These are phyloP conservation scores for Hymenoscyphus scutula DNA, from an alignment of 2,329 filamentous ascomycete genomes.

Conservation along the genomic window DNA sequence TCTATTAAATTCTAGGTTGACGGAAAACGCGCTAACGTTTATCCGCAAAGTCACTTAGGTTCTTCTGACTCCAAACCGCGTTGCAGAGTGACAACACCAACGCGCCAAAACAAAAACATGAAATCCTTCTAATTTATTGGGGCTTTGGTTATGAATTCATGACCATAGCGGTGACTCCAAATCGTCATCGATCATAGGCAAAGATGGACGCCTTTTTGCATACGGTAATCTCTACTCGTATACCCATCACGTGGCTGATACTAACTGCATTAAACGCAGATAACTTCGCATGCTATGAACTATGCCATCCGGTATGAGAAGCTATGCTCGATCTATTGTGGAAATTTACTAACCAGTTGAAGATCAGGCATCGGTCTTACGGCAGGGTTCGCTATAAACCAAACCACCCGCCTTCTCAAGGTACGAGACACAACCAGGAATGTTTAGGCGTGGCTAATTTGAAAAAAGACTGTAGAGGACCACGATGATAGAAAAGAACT, in stretches of 20 bases:
- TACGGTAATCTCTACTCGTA: constrained; percentile 46
- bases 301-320: constrained; percentile 69
- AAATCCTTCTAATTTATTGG: not conserved
- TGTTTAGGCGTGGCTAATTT: constrained; percentile 6
- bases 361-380: constrained; percentile 81
- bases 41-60: not conserved
- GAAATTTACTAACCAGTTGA: constrained; percentile 8
- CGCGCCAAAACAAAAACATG: not conserved
- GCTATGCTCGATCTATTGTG: not conserved
- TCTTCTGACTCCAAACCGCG: constrained; percentile 7
- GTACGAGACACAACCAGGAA: constrained; percentile 37
- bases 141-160: not conserved
- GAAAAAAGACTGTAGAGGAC: constrained; percentile 62
- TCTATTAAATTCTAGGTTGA: not conserved
- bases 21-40: constrained; percentile 4
- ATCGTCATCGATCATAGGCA: not conserved
- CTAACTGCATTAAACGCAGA: constrained; percentile 41
- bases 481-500: constrained; percentile 67
- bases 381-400: constrained; percentile 78
- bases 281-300: constrained; percentile 65
- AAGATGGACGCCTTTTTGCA: constrained; percentile 48
- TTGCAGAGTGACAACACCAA: constrained; percentile 7
- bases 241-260: constrained; percentile 18
- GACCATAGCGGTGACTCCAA: not conserved
- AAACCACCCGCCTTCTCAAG: constrained; percentile 75